Percentiles rank a stretch among this genome's conserved stretches.
Evolutionary conservation across 108 stramenopile genomes (phyloP).

Genomic region (Stephanodiscus triporus): DNA sequence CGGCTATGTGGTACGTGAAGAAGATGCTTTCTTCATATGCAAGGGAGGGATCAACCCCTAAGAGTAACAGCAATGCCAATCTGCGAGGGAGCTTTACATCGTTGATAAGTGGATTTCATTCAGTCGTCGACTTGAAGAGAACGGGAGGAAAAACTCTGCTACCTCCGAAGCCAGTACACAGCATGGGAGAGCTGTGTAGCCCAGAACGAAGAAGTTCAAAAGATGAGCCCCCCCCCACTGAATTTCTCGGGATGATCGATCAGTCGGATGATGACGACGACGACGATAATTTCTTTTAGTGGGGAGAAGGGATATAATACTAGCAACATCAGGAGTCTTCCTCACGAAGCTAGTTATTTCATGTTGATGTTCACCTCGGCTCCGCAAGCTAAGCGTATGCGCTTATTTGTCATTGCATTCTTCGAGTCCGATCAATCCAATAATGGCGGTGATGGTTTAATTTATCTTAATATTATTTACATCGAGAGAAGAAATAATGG

Average conservation of each 20-base stretch:
- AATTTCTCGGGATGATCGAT: constrained; percentile 68
- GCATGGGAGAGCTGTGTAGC: constrained; percentile 45
- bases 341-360: too few species aligned
- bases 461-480: too few species aligned
- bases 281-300: constrained; percentile 73
- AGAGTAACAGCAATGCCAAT: not conserved
- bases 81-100: not conserved
- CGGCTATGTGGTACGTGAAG: constrained; percentile 46
- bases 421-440: too few species aligned
- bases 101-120: constrained; percentile 73
- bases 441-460: too few species aligned
- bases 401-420: too few species aligned
- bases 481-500: too few species aligned
- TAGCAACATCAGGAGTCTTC: too few species aligned
- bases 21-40: constrained; percentile 11
- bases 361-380: too few species aligned
- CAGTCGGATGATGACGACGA: constrained; percentile 80
- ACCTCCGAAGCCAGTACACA: constrained; percentile 35
- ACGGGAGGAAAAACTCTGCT: constrained; percentile 22
- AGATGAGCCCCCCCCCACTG: constrained; percentile 11
- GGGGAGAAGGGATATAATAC: too few species aligned
- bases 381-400: too few species aligned
- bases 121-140: constrained; percentile 66
- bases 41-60: not conserved
- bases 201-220: constrained; percentile 3